phyloP scores from a whole-genome alignment of 306 rosid genomes.

The Vigna trinervia region DNA sequence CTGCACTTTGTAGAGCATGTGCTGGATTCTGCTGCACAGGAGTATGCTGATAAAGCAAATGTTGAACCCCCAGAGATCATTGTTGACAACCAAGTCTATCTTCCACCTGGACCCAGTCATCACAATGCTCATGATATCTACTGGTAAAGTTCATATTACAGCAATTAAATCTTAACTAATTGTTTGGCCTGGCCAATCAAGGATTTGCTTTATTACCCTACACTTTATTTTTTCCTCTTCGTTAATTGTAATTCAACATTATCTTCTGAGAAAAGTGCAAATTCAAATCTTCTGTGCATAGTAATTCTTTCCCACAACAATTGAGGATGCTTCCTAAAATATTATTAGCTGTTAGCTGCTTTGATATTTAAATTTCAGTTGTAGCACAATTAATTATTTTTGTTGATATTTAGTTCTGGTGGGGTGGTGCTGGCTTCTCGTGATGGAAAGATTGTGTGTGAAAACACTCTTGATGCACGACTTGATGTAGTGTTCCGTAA shows the following conservation, averaged over 20 bases:
- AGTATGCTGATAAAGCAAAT: constrained; percentile 76
- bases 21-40: constrained; percentile 72
- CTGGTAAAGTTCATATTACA: constrained; percentile 65
- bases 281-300: constrained; percentile 1
- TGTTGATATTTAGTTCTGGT: constrained; percentile 78
- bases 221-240: constrained; percentile 2
- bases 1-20: constrained; percentile 76
- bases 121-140: constrained; percentile 66
- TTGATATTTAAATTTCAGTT: constrained; percentile 38
- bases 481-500: constrained; percentile 93
- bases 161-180: constrained; percentile 22
- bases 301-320: too few species aligned
- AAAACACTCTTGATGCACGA: constrained; percentile 95
- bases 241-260: not conserved
- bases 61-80: constrained; percentile 81
- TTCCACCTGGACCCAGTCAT: constrained; percentile 90
- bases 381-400: constrained; percentile 42
- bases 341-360: constrained; percentile 26
- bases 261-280: constrained; percentile 10
- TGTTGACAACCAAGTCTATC: constrained; percentile 73
- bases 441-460: constrained; percentile 94
- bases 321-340: constrained; percentile 36
- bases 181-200: constrained; percentile 10
- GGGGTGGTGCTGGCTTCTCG: constrained; percentile 97
- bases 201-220: constrained; percentile 31